Evolutionary conservation across 2,329 filamentous ascomycete species (phyloP), one percentile per base, ranked within the genome.

Genomic region (Arthrobotrys pseudoclavata): DNA sequence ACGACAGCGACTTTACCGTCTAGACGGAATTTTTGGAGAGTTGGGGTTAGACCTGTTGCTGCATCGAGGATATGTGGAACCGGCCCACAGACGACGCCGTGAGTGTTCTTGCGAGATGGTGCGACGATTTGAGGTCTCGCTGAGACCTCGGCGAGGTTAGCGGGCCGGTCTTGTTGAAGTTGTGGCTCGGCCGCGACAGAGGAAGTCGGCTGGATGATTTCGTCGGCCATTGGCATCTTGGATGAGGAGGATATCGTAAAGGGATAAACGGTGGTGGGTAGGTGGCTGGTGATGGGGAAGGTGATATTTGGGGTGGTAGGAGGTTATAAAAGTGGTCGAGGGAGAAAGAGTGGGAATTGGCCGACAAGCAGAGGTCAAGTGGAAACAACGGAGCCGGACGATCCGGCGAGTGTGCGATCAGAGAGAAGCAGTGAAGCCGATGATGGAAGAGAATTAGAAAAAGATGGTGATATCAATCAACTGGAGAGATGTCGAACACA

Each of bases 1-100:
- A 93, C 84, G 80, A 93, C 87, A 80, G 92, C 90, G 69, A 90
- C 88, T 87, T 92, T 92, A 83, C 86, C 90, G 83, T 88, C 88
- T 77, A 92, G 86, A 64, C 87, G 89, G 87, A 92, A 91, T 84
- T 88, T 91, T 84, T 89, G 87, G 84, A 93, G 86, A 40, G 90
- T 92, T 31, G 87, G 86, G 4, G 90, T 88, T 83, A 92, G 42
- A 48, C 72, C 72, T 4, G 72, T 76, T 10, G 72, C 86, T 50
- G 86, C 83, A 60, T 86, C 83, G 83, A 86, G 89, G 69, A 88
- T 85, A 81, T 86, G 85, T 76, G 86, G 84, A 79, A 85, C 85
- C 52, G 91, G 85, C 20, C 88, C 88, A 26, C 84, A 81, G 60
- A 89, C 85, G 13, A 84, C 82, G 55, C 87, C 86, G 62, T 87